Evolutionary conservation across 1,284 basidiomycete species (phyloP), one percentile per base, ranked within the genome.

Genomic region (Agroathelia rolfsii): DNA sequence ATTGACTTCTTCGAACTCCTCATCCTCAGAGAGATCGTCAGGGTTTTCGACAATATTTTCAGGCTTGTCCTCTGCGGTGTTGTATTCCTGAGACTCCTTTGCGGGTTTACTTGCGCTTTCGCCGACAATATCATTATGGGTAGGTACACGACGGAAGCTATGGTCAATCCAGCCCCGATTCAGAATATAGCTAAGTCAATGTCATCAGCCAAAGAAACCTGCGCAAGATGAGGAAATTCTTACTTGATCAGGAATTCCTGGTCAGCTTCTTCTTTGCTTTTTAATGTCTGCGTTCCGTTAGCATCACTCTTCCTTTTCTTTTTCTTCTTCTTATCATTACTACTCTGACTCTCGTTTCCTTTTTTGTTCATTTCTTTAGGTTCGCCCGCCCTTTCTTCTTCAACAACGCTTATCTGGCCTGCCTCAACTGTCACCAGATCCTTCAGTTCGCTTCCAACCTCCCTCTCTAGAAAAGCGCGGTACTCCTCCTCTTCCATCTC

Each of bases 141-240:
- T 92, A 4, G 88, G 89, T 4, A 90, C 62, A 36, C 76, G 77
- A 15, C 71, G 64, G 6, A 66, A 59, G 3, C 76, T 66, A 32
- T 72, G 72, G 56, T 95, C 92, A 36, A 96, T 79, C 92, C 92
- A 96, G 1, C 92, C 92, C 23, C 92, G 84, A 53, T 92, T 90
- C 13, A 94, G 64, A 41, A 96, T 94, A 55, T 94, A 96, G 55
- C 90, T 94, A 42, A 3, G 31, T 32, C 33, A 22, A 21, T 25
- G 24, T 15, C 13, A 35, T 31, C 23, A 30, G 27, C 19, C 22
- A 24, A 10, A 30, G 16, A 16, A 31, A 21, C 18, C 25, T 11
- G 11, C 4, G 27, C 31, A 20, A 14, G 37, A 35, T 25, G 18
- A 39, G 19, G 17, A 38, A 12, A 18, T 16, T 66, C 77, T 47